A percentile compares a stretch with the other conserved stretches of the same genome.
These are phyloP conservation scores for Aspergillus awamori DNA, from an alignment of 2,329 filamentous ascomycete species.

Conservation along the genomic window DNA sequence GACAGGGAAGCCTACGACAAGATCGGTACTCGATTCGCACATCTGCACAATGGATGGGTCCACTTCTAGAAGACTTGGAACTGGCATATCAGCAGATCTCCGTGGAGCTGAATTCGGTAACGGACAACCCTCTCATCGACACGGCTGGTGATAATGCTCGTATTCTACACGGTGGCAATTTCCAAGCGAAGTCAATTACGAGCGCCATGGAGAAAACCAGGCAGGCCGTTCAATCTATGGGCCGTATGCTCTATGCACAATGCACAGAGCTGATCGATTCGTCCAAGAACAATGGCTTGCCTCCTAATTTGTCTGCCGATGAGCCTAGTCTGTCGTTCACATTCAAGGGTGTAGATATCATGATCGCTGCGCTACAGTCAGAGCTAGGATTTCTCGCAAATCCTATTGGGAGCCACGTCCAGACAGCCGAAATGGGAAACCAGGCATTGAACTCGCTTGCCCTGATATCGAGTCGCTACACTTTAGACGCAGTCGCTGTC, in stretches of 20 bases:
- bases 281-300: constrained; percentile 59
- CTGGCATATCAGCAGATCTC: constrained; percentile 60
- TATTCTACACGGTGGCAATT: constrained; percentile 66
- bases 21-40: constrained; percentile 68
- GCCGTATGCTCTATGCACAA: constrained; percentile 65
- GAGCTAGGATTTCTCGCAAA: constrained; percentile 6
- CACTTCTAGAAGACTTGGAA: constrained; percentile 63
- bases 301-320: constrained; percentile 57
- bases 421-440: constrained; percentile 9
- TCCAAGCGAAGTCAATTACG: constrained; percentile 65
- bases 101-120: constrained; percentile 45
- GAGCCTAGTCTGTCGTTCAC: constrained; percentile 2
- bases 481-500: neutral
- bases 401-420: constrained; percentile 2
- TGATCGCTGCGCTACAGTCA: constrained; percentile 4
- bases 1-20: constrained; percentile 39
- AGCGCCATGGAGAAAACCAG: constrained; percentile 65
- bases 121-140: constrained; percentile 5
- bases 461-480: constrained; percentile 6
- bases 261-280: constrained; percentile 65
- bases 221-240: constrained; percentile 54
- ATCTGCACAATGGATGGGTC: constrained; percentile 68
- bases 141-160: constrained; percentile 17
- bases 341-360: constrained; percentile 3
- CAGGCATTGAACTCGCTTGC: constrained; percentile 8